Percentiles rank a stretch among this genome's conserved stretches.
phyloP scores from a whole-genome alignment of 371 early-diverging fungal genomes.

The Mortierella sp. region DNA sequence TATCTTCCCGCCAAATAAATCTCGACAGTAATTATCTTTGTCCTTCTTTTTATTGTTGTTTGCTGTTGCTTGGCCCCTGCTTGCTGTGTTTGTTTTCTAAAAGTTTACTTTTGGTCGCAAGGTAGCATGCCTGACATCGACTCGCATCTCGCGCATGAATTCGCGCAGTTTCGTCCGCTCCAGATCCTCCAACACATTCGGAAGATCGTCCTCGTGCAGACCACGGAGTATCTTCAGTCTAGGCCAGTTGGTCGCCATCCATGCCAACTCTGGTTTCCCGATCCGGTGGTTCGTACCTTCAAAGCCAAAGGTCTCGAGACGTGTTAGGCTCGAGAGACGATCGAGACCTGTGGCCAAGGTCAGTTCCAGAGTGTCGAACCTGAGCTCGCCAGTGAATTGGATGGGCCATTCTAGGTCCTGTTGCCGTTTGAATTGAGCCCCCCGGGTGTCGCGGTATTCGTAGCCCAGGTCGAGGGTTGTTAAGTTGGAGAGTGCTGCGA shows the following conservation, averaged over 20 bases:
- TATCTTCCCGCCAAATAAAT: not conserved
- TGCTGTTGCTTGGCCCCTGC: too few species aligned
- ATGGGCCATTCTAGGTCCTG: not conserved
- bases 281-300: not conserved
- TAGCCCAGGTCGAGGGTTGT: slow-evolving; percentile 15
- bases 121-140: slow-evolving; percentile 7
- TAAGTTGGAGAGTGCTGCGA: slow-evolving; percentile 8
- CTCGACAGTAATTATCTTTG: not conserved
- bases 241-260: slow-evolving; percentile 22
- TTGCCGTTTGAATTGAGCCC: not conserved
- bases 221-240: slow-evolving; percentile 9
- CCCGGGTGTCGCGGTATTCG: not conserved
- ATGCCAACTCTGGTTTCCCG: slow-evolving; percentile 6
- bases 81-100: not conserved
- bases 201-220: not conserved
- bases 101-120: not conserved
- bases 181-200: not conserved
- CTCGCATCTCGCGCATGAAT: slow-evolving; percentile 14
- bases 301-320: slow-evolving; percentile 10
- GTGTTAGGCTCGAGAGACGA: not conserved
- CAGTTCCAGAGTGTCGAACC: slow-evolving; percentile 3
- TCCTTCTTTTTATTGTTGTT: not conserved
- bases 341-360: slow-evolving; percentile 14
- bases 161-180: not conserved
- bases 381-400: not conserved